Evolutionary conservation across 305 asterid genomes (phyloP).

Genomic region (Plantago lanceolata): DNA sequence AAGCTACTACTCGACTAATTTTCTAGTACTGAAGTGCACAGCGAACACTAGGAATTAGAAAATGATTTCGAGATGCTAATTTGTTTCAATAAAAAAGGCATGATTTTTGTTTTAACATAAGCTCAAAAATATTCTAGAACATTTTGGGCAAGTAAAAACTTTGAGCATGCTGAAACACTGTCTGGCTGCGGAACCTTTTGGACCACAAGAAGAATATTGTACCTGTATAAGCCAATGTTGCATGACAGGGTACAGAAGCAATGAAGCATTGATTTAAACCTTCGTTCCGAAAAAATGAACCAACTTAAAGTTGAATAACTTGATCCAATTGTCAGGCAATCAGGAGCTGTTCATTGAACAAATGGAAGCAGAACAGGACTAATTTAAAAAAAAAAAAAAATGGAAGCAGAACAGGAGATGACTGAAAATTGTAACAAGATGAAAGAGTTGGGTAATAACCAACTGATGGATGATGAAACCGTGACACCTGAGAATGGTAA

Average conservation of each 20-base stretch:
- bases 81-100: background rate
- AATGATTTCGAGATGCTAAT: background rate
- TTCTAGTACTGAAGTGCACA: too few relatives aligned
- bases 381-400: too few relatives aligned
- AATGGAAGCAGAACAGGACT: too few relatives aligned
- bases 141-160: background rate
- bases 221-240: background rate
- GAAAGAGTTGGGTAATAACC: too few relatives aligned
- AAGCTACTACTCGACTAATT: too few relatives aligned
- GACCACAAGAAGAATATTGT: constrained; percentile 23
- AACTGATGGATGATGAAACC: too few relatives aligned
- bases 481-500: background rate
- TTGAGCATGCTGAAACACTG: background rate
- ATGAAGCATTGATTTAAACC: background rate
- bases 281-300: background rate
- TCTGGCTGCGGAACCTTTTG: background rate
- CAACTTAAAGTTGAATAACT: too few relatives aligned
- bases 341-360: background rate
- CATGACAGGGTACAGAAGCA: background rate
- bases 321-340: background rate
- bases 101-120: background rate
- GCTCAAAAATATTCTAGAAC: background rate
- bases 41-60: too few relatives aligned
- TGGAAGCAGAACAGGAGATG: background rate
- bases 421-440: background rate